These are phyloP conservation scores for Mycena sanguinolenta DNA, from an alignment of 768 basidiomycete species.

Conservation along the genomic window DNA sequence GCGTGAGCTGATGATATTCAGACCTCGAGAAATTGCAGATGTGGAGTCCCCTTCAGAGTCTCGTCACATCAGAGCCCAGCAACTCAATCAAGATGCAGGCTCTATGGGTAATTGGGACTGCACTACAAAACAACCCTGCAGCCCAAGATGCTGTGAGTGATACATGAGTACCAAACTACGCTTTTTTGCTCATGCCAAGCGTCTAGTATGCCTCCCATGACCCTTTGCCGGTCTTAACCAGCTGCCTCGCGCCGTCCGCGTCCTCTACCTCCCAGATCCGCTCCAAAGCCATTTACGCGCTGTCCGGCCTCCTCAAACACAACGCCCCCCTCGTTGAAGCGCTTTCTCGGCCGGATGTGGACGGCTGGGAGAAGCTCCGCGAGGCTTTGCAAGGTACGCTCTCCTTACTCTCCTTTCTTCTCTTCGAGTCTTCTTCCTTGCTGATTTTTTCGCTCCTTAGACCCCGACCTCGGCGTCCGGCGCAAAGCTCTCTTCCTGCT, in stretches of 20 bases:
- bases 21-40: constrained; percentile 83
- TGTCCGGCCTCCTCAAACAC: constrained; percentile 86
- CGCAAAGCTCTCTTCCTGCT: constrained; percentile 86
- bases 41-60: constrained; percentile 80
- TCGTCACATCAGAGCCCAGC: constrained; percentile 70
- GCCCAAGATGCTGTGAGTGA: constrained; percentile 80
- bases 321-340: constrained; percentile 73
- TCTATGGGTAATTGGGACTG: constrained; percentile 91
- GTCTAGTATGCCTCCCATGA: constrained; percentile 72
- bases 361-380: constrained; percentile 77
- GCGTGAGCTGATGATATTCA: constrained; percentile 43
- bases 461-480: constrained; percentile 83
- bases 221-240: constrained; percentile 75
- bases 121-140: constrained; percentile 89
- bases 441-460: constrained; percentile 50
- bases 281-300: constrained; percentile 85
- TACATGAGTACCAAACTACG: background rate
- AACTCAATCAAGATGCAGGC: constrained; percentile 75
- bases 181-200: constrained; percentile 1
- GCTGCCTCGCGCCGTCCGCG: constrained; percentile 68
- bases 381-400: constrained; percentile 71
- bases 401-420: constrained; percentile 37
- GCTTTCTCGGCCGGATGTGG: constrained; percentile 58
- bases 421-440: background rate
- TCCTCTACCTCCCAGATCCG: constrained; percentile 67